These are phyloP conservation scores for Neospora caninum DNA, from an alignment of 169 alveolate species.

Conservation along the genomic window DNA sequence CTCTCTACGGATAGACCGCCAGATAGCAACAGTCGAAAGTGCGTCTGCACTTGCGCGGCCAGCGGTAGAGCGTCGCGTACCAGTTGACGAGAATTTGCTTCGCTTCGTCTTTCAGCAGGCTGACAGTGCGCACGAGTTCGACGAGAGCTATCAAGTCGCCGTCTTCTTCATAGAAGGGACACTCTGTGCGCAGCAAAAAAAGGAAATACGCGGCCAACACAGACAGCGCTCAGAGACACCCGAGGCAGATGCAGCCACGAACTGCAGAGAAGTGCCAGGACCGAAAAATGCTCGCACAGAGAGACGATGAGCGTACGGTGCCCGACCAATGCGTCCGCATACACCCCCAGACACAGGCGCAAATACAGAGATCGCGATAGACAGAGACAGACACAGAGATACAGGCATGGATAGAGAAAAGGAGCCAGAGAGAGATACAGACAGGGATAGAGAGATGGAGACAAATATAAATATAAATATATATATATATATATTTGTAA, in stretches of 20 bases:
- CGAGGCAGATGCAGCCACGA: neutral
- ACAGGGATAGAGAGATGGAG: neutral
- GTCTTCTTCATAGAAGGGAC: conserved; percentile 30
- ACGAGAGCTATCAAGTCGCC: neutral
- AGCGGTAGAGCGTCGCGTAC: neutral
- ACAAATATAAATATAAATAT: neutral
- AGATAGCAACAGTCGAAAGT: no score
- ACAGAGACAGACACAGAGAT: neutral
- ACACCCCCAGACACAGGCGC: neutral
- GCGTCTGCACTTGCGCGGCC: no score
- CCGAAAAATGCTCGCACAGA: neutral
- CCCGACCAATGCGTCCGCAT: no score
- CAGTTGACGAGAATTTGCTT: conserved; percentile 2
- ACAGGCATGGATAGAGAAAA: neutral
- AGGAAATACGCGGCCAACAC: neutral
- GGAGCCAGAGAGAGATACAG: no score
- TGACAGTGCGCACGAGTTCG: conserved; percentile 24
- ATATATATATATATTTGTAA: neutral
- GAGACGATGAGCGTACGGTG: no score
- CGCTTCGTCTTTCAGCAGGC: conserved; percentile 16
- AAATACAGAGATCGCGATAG: no score
- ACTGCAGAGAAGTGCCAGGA: neutral
- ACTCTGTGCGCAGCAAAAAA: neutral
- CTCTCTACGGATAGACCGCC: no score
- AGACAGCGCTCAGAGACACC: neutral